phyloP scores from a whole-genome alignment of 2,329 filamentous ascomycete species.

The Camillea tinctor region DNA sequence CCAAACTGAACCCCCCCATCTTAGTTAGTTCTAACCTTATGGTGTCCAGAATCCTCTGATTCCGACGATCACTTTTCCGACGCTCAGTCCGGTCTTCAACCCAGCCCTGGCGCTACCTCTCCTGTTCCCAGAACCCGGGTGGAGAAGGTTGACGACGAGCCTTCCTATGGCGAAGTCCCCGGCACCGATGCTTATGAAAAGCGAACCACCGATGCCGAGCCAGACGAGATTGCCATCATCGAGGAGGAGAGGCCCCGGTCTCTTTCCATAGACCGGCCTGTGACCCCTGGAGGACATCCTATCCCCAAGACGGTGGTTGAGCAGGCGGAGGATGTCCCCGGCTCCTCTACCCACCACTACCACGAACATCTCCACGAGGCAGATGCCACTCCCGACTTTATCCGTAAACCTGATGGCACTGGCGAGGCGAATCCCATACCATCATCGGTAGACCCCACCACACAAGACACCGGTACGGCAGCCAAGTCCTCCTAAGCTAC shows the following conservation, averaged over 20 bases:
- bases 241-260: constrained; percentile 31
- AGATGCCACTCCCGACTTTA: constrained; percentile 54
- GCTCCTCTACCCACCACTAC: constrained; percentile 44
- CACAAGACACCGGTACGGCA: constrained; percentile 36
- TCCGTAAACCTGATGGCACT: constrained; percentile 42
- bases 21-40: constrained; percentile 14
- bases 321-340: constrained; percentile 46
- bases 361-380: constrained; percentile 46
- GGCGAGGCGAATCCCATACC: constrained; percentile 29
- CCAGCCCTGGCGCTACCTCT: constrained; percentile 42
- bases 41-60: constrained; percentile 45
- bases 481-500: constrained; percentile 36
- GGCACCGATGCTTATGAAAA: constrained; percentile 57
- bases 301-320: constrained; percentile 55
- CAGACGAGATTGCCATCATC: constrained; percentile 58
- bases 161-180: constrained; percentile 60
- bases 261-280: constrained; percentile 24
- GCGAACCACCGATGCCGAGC: constrained; percentile 56
- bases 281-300: constrained; percentile 37
- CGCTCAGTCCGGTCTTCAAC: constrained; percentile 51
- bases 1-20: no score
- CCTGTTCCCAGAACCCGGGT: constrained; percentile 59
- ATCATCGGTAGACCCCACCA: constrained; percentile 27
- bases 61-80: constrained; percentile 71
- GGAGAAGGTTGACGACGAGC: constrained; percentile 57